Base-by-base conservation (phyloP, 2,329 filamentous ascomycete species). In the Hymenoscyphus scutula region DNA sequence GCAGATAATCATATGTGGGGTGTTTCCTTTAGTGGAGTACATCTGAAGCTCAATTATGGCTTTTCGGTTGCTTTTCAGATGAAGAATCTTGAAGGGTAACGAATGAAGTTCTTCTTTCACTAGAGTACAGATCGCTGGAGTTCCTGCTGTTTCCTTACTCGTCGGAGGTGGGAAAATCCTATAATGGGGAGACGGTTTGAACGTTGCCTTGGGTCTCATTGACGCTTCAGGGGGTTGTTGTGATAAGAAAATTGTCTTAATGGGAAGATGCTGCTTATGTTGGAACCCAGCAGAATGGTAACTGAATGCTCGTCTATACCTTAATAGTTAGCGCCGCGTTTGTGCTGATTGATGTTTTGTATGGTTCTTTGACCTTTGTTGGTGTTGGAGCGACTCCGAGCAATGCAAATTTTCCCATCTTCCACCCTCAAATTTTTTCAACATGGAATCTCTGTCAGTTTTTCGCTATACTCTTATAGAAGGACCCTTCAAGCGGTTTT, bases 311-410 rank as follows among this genome's bases (percentile, higher is more conserved):
- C 32, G 32, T 56, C 54, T 56, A 23, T 23, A 56, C 32, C 15
- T 56, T 56, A 32, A 32, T 15, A 23, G 30, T 38, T 56, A 38
- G 54, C 54, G 54, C 54, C 11, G n/a, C 30, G 54, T 37, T 54
- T 29, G 5, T 54, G 30, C 53, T 54, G 25, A 29, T n/a, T n/a
- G n/a, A 32, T 25, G 25, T 19, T 29, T 48, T 13, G 15, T 29
- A 32, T 54, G 25, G 15, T 29, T 29, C 25, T 54, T 48, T 48
- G 19, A 48, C 38, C n/a, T 19, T 54, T 13, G 23, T 11, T n/a
- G 17, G 15, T 32, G 11, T 1, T 19, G 11, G 41, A 23, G 19
- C 10, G 11, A 48, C 41, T 48, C 17, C 10, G 10, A 10, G 7
- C 19, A n/a, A 10, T 48, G 19, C 32, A 34, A 13, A 13, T 34